phyloP scores from a whole-genome alignment of 163 green algal species.

The Chlorella variabilis region DNA sequence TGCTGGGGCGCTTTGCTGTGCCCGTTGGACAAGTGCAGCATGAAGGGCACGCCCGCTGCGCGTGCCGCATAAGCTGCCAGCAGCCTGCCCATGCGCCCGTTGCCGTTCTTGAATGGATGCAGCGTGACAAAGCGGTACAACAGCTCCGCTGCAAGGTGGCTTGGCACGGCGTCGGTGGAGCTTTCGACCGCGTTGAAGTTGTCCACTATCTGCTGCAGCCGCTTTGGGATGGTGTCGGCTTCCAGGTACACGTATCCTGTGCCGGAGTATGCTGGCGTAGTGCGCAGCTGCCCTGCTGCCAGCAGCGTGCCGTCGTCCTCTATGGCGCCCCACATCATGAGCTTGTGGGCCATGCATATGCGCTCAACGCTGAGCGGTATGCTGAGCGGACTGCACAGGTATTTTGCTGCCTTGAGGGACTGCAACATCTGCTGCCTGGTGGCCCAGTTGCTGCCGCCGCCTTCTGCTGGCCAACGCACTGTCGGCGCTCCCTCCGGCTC shows the following conservation, averaged over 20 bases:
- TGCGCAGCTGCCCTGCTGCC: neutral
- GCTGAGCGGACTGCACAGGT: slow-evolving; percentile 1
- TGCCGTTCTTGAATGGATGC: slow-evolving; percentile 9
- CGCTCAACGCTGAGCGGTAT: neutral
- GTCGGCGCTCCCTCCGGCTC: neutral
- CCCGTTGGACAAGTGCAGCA: slow-evolving; percentile 12
- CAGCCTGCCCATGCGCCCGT: slow-evolving; percentile 12
- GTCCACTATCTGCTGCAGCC: neutral
- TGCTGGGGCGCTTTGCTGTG: slow-evolving; percentile 2
- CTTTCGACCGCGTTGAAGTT: neutral
- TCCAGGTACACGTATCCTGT: neutral
- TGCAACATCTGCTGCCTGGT: slow-evolving; percentile 6
- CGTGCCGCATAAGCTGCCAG: slow-evolving; percentile 2
- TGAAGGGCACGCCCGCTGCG: slow-evolving; percentile 9
- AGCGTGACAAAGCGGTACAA: slow-evolving; percentile 4
- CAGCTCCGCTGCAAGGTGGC: neutral
- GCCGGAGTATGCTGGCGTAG: neutral
- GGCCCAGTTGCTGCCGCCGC: neutral
- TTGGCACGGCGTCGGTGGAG: neutral
- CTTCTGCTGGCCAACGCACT: slow-evolving; percentile 1
- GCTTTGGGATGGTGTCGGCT: neutral
- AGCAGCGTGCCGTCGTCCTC: neutral
- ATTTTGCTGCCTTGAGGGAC: slow-evolving; percentile 9
- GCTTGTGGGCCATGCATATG: slow-evolving; percentile 6
- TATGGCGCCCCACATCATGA: neutral